phyloP scores from a whole-genome alignment of 139 green algal species.

The Pleodorina starrii region DNA sequence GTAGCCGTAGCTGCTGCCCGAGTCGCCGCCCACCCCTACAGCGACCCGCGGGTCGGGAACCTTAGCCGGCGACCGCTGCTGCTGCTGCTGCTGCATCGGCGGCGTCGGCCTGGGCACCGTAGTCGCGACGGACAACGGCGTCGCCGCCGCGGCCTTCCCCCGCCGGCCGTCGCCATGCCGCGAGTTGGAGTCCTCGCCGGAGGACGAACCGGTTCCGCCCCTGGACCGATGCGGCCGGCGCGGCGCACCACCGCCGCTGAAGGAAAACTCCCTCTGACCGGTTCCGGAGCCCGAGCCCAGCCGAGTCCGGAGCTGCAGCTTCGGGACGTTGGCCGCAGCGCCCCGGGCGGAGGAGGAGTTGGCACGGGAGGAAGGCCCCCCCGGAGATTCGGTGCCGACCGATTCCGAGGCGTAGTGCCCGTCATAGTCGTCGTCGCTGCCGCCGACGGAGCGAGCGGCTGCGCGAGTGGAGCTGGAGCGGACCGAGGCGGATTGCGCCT shows the following conservation, averaged over 20 bases:
- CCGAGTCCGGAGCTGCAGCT: background rate
- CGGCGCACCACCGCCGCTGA: background rate
- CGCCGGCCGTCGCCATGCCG: too few relatives aligned
- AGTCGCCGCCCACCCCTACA: background rate
- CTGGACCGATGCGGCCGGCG: too few relatives aligned
- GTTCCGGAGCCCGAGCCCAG: background rate
- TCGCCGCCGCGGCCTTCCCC: too few relatives aligned
- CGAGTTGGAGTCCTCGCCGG: background rate
- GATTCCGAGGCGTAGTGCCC: background rate
- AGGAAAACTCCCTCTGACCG: background rate
- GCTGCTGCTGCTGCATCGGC: background rate
- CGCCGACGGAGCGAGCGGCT: too few relatives aligned
- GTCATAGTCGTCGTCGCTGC: background rate
- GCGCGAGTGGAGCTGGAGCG: too few relatives aligned
- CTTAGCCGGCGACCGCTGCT: background rate
- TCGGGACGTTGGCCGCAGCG: too few relatives aligned
- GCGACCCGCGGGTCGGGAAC: conserved; percentile 7
- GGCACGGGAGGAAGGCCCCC: background rate
- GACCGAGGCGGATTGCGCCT: too few relatives aligned
- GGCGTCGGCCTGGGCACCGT: background rate
- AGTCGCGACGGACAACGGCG: background rate
- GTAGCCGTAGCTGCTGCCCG: background rate
- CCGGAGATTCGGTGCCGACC: background rate
- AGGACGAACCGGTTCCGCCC: background rate
- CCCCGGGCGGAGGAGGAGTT: background rate